Evolutionary conservation across 257 asterid genomes (phyloP), one percentile per base, ranked within the genome.

Genomic region (Ehretia macrophylla): DNA sequence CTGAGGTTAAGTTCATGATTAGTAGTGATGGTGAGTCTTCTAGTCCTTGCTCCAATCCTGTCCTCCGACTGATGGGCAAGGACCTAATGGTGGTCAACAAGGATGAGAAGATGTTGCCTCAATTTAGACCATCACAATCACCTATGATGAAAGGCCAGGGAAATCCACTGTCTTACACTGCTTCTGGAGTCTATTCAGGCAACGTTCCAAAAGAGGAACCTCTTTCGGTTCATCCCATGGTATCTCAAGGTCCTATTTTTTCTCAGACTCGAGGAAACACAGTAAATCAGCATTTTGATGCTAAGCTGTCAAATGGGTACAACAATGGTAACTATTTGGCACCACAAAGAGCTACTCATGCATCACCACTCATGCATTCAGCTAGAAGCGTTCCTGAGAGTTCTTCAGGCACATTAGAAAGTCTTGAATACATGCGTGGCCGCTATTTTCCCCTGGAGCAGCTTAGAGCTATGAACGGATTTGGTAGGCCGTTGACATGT

Each of bases 51-150:
- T 59, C 92, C 14, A 90, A 63, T 79, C 85, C 95, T 20, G 83
- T 90, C 35, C 75, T 91, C 63, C 77, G 98, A 72, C 79, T 91
- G 72, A 91, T 91, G 98, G 98, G 98, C 14, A 91, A 91, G 77
- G 79, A 91, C 81, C 72, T 91, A 55, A 76, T 86, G 95, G 90
- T 91, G 64, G 75, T 79, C 69, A 88, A 75, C 72, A 85, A 78
- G 56, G 95, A 82, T n/a, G 88, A 80, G 45, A 72, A 51, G 37
- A 53, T 27, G 21, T 59, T 72, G 32, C 75, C 74, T 19, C 79
- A 64, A 71, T 60, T 56, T 42, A 32, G 68, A 68, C 75, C 75
- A 40, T 37, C 68, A 46, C 77, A 72, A 46, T 65, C 75, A 11
- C 57, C 67, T 55, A 27, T 56, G 51, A 45, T 51, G 64, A 59